These are phyloP conservation scores for Nigrograna mackinnonii DNA, from an alignment of 2,329 filamentous ascomycete species.

Conservation along the genomic window DNA sequence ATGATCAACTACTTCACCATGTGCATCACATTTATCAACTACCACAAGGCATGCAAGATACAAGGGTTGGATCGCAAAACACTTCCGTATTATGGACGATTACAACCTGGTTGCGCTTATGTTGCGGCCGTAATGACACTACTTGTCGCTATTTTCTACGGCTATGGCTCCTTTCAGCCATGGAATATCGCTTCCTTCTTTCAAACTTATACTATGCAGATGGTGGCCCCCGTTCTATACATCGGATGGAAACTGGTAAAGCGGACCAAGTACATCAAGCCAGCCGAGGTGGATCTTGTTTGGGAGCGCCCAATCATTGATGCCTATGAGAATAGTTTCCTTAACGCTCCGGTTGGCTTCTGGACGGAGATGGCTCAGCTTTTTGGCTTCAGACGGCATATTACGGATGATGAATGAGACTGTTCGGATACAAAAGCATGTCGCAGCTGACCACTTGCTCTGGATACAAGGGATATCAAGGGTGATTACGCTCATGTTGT, in stretches of 20 bases:
- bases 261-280: conserved; percentile 57
- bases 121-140: conserved; percentile 49
- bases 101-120: conserved; percentile 58
- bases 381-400: no score
- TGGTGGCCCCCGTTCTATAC: conserved; percentile 58
- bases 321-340: conserved; percentile 46
- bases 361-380: conserved; percentile 42
- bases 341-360: conserved; percentile 35
- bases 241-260: conserved; percentile 67
- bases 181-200: no score
- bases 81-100: conserved; percentile 50
- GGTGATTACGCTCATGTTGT: no score
- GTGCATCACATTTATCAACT: conserved; percentile 60
- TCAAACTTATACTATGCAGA: no score
- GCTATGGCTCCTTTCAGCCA: conserved; percentile 58
- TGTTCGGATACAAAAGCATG: no score
- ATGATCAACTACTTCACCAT: conserved; percentile 52
- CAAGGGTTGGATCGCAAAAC: conserved; percentile 55
- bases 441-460: no score
- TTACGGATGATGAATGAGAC: no score
- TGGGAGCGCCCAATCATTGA: conserved; percentile 45
- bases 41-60: conserved; percentile 54
- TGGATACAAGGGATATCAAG: no score
- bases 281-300: conserved; percentile 54
- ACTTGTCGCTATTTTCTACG: conserved; percentile 57